A percentile compares a stretch with the other conserved stretches of the same genome.
phyloP scores from a whole-genome alignment of 2,329 filamentous ascomycete species.

The Fonsecaea monophora region DNA sequence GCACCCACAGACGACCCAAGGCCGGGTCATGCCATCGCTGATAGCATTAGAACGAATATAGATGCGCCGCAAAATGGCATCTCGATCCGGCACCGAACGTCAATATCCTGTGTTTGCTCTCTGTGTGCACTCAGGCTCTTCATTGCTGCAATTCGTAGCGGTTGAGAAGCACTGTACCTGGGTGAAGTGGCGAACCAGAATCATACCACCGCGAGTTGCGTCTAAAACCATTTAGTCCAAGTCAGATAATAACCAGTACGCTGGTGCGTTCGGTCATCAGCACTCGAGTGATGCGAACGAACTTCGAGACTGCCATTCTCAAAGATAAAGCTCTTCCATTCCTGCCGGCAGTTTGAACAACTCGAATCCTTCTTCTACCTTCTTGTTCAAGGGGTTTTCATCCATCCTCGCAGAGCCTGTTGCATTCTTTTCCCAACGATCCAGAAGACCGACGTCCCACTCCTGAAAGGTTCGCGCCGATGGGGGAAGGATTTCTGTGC shows the following conservation, averaged over 20 bases:
- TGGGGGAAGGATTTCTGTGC: constrained; percentile 55
- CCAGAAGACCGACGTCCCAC: constrained; percentile 62
- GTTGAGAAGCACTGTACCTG: neutral
- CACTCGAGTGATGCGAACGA: neutral
- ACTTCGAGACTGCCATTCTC: neutral
- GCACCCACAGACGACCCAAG: neutral
- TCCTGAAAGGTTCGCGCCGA: constrained; percentile 60
- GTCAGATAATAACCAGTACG: neutral
- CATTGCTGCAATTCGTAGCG: neutral
- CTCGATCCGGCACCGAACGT: neutral
- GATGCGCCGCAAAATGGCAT: neutral
- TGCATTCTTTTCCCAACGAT: constrained; percentile 50
- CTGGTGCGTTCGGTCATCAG: neutral
- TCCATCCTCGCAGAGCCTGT: constrained; percentile 37
- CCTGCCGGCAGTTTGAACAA: constrained; percentile 34
- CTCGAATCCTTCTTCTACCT: constrained; percentile 35
- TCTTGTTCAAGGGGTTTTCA: constrained; percentile 38
- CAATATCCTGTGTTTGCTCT: neutral
- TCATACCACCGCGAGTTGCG: neutral
- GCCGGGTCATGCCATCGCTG: neutral
- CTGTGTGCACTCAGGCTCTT: neutral
- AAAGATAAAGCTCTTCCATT: constrained; percentile 34
- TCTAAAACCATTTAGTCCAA: neutral
- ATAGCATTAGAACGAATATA: neutral
- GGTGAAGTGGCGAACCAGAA: neutral